Base-by-base conservation (phyloP, 108 stramenopile species). In the Schizochytrium sp. region DNA sequence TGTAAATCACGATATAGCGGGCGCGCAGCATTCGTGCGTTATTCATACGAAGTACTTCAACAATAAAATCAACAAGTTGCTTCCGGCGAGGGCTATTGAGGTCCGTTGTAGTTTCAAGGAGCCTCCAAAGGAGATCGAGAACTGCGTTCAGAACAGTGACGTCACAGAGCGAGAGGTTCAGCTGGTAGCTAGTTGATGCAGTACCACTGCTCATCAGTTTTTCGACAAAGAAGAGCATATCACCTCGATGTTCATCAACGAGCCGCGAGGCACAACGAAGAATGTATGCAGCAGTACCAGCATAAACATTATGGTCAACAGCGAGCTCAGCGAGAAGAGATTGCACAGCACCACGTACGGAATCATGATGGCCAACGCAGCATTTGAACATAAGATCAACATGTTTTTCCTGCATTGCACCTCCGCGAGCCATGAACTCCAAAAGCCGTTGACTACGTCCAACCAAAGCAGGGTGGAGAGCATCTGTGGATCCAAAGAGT, bases 311-410 rank as follows among this genome's bases (percentile, higher is more conserved):
- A 13, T 49, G 53, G 3, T 83, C 76, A 40, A 83, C 76, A 46
- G 76, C 76, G 53, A 83, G 47, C 76, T 83, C 76, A n/a, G 76
- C 76, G 50, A 83, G 53, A 10, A 83, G 53, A 28, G 76, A 55
- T 3, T 83, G 76, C 5, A 83, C 76, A 10, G 76, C 76, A 28
- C 76, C 76, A 7, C 76, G 76, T 38, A 83, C 76, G 28, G 76
- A 83, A 53, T 83, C 76, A 53, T 83, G 76, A 40, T 83, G 76
- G 47, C 76, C 76, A 5, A 83, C 47, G 28, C 76, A 83, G 76
- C 76, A 55, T 40, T 83, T 83, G 76, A 83, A 83, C 76, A 83
- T 83, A 38, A 83, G 47, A 42, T 83, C 76, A 40, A 83, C 53
- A 53, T 83, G 76, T 10, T 83, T 83, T 40, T 83, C 76, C 50